Percentiles rank a stretch among this genome's conserved stretches.
phyloP scores from a whole-genome alignment of 148 eudicot species.

The Amaranthus palmeri region DNA sequence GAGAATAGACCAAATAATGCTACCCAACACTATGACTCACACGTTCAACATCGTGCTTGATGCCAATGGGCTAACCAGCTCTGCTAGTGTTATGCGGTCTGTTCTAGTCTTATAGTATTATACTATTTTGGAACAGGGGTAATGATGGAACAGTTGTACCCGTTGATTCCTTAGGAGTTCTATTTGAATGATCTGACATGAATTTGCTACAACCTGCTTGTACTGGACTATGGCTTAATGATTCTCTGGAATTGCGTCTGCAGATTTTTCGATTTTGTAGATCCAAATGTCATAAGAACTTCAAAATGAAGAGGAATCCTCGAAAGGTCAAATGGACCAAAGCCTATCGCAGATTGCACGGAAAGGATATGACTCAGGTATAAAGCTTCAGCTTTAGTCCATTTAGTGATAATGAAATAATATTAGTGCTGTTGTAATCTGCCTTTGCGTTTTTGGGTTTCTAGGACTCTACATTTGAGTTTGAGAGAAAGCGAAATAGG shows the following conservation, averaged over 20 bases:
- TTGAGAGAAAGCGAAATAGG: conserved; percentile 93
- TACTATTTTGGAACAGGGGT: too few relatives aligned
- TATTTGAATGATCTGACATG: too few relatives aligned
- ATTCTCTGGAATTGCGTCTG: conserved; percentile 11
- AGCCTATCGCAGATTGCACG: conserved; percentile 79
- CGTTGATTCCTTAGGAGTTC: too few relatives aligned
- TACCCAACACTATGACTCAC: too few relatives aligned
- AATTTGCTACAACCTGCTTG: too few relatives aligned
- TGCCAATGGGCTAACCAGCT: too few relatives aligned
- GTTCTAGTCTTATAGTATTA: too few relatives aligned
- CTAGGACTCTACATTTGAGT: conserved; percentile 91
- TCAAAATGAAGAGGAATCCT: conserved; percentile 99
- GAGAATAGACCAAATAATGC: too few relatives aligned
- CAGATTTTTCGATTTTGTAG: conserved; percentile 92
- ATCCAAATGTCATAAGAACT: conserved; percentile 97
- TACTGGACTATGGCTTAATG: background rate
- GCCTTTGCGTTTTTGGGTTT: background rate
- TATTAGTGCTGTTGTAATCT: background rate
- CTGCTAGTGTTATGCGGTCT: too few relatives aligned
- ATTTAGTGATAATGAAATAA: background rate
- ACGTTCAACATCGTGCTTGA: too few relatives aligned
- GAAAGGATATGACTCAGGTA: conserved; percentile 99
- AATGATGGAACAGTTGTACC: too few relatives aligned
- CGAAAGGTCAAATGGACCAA: conserved; percentile 96
- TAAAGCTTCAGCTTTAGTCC: background rate